Conservation (phyloP, 1,284 basidiomycete genomes). For the Spongispora temasekensis region DNA sequence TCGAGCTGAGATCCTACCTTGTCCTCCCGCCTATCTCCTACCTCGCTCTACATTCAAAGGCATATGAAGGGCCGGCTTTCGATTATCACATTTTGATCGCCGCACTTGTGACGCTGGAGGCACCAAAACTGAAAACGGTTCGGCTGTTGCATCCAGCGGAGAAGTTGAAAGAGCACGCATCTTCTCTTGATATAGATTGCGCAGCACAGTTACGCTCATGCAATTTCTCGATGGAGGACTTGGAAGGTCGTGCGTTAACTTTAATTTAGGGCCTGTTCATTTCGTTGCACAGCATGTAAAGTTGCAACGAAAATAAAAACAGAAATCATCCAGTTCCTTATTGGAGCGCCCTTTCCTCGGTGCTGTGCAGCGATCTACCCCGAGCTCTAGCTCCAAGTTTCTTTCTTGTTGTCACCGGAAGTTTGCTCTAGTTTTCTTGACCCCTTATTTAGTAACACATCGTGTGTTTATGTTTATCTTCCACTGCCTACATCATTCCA, state of each 20-base stretch:
- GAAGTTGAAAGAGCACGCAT: conserved; percentile 13
- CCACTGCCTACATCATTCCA: too few relatives aligned
- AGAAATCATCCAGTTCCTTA: too few relatives aligned
- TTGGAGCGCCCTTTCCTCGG: too few relatives aligned
- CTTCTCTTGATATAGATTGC: conserved; percentile 9
- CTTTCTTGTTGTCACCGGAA: too few relatives aligned
- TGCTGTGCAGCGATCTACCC: too few relatives aligned
- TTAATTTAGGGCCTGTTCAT: too few relatives aligned
- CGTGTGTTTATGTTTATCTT: too few relatives aligned
- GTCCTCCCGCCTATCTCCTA: conserved; percentile 26
- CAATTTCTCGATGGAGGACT: conserved; percentile 26
- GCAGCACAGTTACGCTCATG: conserved; percentile 11
- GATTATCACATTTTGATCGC: conserved; percentile 20
- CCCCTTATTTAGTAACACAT: too few relatives aligned
- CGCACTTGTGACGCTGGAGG: conserved; percentile 27
- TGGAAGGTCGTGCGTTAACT: conserved; percentile 20
- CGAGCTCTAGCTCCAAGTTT: too few relatives aligned
- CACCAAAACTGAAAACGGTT: conserved; percentile 22
- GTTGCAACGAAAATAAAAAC: too few relatives aligned
- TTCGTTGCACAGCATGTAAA: too few relatives aligned
- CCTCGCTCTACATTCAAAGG: conserved; percentile 27
- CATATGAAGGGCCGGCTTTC: conserved; percentile 6
- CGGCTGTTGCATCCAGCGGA: conserved; percentile 20
- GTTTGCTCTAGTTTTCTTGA: too few relatives aligned
- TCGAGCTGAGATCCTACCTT: conserved; percentile 20